Base-by-base conservation (phyloP, 805 yeast species). In the Ogataea nakhonphanomensis region DNA sequence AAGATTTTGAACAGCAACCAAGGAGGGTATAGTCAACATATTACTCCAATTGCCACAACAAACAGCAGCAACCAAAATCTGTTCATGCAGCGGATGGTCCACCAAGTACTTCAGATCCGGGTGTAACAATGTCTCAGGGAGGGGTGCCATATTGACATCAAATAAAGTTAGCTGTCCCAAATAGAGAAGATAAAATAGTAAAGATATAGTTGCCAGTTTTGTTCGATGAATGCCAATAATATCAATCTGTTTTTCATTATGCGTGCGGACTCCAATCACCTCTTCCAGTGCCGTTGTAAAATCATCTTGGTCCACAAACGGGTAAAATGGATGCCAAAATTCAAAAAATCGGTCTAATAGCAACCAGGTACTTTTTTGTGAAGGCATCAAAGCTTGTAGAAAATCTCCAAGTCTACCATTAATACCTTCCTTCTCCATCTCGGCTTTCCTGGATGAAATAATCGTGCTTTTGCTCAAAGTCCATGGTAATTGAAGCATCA, bases 281-380 rank as follows among this genome's bases (percentile, higher is more conserved):
- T 43, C 45, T 3, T 48, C 42, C 4, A 71, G 51, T 5, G 52
- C 49, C 3, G 51, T 52, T 2, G 46, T 35, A 39, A 74, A 74
- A 26, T 51, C 48, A 3, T 44, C 48, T 41, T 68, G 65, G 42
- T 72, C 76, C 14, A 75, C 30, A 35, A 57, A 72, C 1, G 81
- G 80, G 58, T 66, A 62, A 46, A 67, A 73, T 2, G 78, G 74
- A 49, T 73, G 72, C 6, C 74, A 49, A 47, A 59, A 61, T 14
- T 52, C 50, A 54, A 72, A 74, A 49, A 65, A 76, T 3, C 74
- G 48, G 13, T 63, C 61, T 17, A 74, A 37, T 22, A 72, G 61
- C 24, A 65, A 49, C 70, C 71, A 72, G 5, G 69, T 54, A 2
- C 69, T 59, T 15, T 55, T 58, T 31, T 54, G 60, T 4, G 58